Evolutionary conservation across 139 green algal genomes (phyloP), one percentile per base, ranked within the genome.

Genomic region (Parachlorella kessleri): DNA sequence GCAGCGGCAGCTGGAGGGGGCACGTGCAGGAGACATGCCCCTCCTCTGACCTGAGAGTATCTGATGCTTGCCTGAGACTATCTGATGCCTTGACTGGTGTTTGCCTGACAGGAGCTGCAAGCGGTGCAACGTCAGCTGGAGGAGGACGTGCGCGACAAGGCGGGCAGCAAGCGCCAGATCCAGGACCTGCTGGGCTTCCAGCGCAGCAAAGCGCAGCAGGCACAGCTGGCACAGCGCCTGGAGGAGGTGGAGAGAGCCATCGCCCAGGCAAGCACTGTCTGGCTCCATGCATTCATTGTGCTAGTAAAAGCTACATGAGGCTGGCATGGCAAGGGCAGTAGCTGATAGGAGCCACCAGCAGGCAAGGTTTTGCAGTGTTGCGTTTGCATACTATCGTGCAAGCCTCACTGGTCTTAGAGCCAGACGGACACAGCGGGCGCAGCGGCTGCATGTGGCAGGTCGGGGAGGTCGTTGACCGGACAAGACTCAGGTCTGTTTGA

Each of bases 121-220:
- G 73, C 39, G 23, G 72, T 68, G 48, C 70, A 80, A 66, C 76
- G 83, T 65, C 63, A 40, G 6, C 35, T 79, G 65, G 59, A 70
- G 48, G 82, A 81, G 71, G 77, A 81, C 69, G 39, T 36, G 36
- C 84, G 81, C 73, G 81, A 87, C 68, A 55, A 75, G 38, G 64
- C 70, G 6, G 39, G 75, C 30, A 54, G 91, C 30, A 74, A 81
- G 32, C 71, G 64, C 7, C 68, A 82, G 83, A 74, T 92, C 0
- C 54, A 83, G 9, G 87, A 90, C 8, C 67, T 82, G 53, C 63
- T 90, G n/a, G 74, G 80, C 26, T 88, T 83, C 76, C 81, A 80
- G 55, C 39, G 59, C 6, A 73, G 54, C 70, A 81, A 77, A 53
- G 53, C 37, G 10, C 66, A 90, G 36, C 73, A 87, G 42, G 73